These are phyloP conservation scores for Boletus holoroseus DNA, from an alignment of 1,284 basidiomycete genomes.

Conservation along the genomic window DNA sequence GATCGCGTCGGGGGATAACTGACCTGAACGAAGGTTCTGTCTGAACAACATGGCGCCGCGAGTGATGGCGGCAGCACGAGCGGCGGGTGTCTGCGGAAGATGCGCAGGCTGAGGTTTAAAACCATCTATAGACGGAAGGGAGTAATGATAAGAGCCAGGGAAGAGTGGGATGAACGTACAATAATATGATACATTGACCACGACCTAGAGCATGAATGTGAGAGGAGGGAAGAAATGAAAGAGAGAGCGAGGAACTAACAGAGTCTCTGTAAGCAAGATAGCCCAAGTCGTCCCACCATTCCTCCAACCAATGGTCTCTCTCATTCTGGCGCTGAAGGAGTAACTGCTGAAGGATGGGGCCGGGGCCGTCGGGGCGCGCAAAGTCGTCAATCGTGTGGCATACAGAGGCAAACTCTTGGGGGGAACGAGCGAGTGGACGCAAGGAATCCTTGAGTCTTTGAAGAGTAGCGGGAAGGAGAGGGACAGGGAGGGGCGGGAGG, in stretches of 20 bases:
- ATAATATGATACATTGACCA: constrained; percentile 80
- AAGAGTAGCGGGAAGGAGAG: constrained; percentile 53
- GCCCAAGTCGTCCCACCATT: constrained; percentile 75
- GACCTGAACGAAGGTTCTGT: constrained; percentile 58
- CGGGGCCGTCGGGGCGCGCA: constrained; percentile 35
- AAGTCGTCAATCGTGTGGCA: constrained; percentile 62
- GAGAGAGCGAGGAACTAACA: constrained; percentile 37
- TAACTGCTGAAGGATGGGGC: constrained; percentile 52
- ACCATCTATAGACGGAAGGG: constrained; percentile 49
- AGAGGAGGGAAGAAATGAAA: neutral
- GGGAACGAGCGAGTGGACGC: constrained; percentile 58
- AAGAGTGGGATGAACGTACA: constrained; percentile 42
- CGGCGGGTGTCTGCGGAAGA: constrained; percentile 51
- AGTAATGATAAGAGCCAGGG: neutral
- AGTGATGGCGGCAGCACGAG: constrained; percentile 69
- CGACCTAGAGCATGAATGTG: constrained; percentile 44
- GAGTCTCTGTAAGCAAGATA: constrained; percentile 75
- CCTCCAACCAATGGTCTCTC: constrained; percentile 68
- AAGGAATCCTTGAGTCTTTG: constrained; percentile 55
- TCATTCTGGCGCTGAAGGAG: constrained; percentile 48
- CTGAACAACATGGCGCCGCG: constrained; percentile 71
- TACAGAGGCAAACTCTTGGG: constrained; percentile 50
- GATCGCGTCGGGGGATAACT: constrained; percentile 64
- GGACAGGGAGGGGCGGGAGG: constrained; percentile 63
- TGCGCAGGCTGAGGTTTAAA: constrained; percentile 64